Conservation (phyloP, 1,284 basidiomycete genomes). For the Megacollybia platyphylla region DNA sequence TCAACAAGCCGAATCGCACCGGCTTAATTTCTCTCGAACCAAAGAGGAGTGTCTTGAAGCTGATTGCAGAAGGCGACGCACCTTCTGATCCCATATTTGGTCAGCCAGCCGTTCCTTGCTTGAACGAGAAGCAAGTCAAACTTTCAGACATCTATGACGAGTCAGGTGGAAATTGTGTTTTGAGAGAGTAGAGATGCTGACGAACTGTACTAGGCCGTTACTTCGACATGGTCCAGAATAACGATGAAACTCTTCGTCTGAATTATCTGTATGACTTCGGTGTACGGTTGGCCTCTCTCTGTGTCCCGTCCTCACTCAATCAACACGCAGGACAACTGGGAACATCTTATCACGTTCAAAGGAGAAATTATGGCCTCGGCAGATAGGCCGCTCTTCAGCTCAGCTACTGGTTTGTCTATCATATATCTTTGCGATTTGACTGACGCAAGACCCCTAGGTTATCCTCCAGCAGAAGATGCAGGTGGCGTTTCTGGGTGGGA, state of each 20-base stretch:
- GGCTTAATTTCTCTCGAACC: not conserved
- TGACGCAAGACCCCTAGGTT: not conserved
- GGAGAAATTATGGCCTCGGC: conserved; percentile 3
- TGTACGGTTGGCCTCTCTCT: conserved; percentile 4
- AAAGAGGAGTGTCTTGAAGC: conserved; percentile 3
- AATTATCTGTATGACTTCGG: conserved; percentile 10
- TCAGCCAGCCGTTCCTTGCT: not conserved
- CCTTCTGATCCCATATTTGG: not conserved
- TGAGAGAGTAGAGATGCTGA: not conserved
- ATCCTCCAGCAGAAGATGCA: conserved; percentile 8
- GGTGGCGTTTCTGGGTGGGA: conserved; percentile 11
- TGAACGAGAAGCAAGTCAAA: conserved; percentile 5
- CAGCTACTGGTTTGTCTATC: conserved; percentile 2
- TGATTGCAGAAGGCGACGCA: conserved; percentile 1
- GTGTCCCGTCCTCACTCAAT: not conserved
- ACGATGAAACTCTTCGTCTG: conserved; percentile 1
- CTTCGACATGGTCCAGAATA: not conserved
- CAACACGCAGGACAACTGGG: conserved; percentile 9
- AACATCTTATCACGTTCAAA: conserved; percentile 8
- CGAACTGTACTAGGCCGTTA: not conserved
- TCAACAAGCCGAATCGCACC: conserved; percentile 1
- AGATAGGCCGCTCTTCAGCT: conserved; percentile 4
- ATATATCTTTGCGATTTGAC: not conserved
- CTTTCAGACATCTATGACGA: conserved; percentile 5
- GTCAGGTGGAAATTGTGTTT: not conserved